phyloP scores from a whole-genome alignment of 2,329 filamentous ascomycete species.

The Plenodomus biglobosus region DNA sequence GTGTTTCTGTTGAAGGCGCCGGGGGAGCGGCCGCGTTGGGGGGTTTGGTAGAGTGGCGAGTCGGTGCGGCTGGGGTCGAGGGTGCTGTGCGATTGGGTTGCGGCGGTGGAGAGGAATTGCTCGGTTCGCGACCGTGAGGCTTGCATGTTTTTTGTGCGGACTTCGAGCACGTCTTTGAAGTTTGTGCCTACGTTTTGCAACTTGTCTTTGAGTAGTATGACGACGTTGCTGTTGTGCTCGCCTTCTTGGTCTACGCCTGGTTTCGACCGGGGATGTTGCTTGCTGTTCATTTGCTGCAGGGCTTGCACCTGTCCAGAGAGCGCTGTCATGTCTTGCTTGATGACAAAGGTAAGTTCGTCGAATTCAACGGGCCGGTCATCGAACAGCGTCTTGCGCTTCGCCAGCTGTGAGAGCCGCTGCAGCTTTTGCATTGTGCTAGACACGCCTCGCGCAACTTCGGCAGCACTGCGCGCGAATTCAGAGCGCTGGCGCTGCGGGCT shows the following conservation, averaged over 20 bases:
- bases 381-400: constrained; percentile 95
- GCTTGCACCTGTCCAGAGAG: constrained; percentile 84
- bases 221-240: constrained; percentile 97
- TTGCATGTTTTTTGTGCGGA: constrained; percentile 96
- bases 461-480: constrained; percentile 89
- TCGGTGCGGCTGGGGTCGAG: constrained; percentile 71
- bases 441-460: constrained; percentile 89
- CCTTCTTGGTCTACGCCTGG: constrained; percentile 70
- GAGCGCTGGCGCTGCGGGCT: constrained; percentile 59
- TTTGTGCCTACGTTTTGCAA: constrained; percentile 89
- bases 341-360: constrained; percentile 93
- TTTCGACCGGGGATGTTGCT: constrained; percentile 68
- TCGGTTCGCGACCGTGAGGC: constrained; percentile 89
- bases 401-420: constrained; percentile 88
- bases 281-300: constrained; percentile 74
- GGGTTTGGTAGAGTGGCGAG: constrained; percentile 83
- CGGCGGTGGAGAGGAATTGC: constrained; percentile 92
- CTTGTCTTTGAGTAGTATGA: constrained; percentile 86
- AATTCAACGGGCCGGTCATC: constrained; percentile 97
- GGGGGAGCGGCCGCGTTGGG: constrained; percentile 62
- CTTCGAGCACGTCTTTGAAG: constrained; percentile 96
- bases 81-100: constrained; percentile 66
- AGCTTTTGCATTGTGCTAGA: constrained; percentile 91
- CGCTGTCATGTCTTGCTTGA: constrained; percentile 91
- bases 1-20: constrained; percentile 49